A percentile compares a stretch with the other conserved stretches of the same genome.
phyloP scores from a whole-genome alignment of 2,329 filamentous ascomycete genomes.

The Fonsecaea monophora region DNA sequence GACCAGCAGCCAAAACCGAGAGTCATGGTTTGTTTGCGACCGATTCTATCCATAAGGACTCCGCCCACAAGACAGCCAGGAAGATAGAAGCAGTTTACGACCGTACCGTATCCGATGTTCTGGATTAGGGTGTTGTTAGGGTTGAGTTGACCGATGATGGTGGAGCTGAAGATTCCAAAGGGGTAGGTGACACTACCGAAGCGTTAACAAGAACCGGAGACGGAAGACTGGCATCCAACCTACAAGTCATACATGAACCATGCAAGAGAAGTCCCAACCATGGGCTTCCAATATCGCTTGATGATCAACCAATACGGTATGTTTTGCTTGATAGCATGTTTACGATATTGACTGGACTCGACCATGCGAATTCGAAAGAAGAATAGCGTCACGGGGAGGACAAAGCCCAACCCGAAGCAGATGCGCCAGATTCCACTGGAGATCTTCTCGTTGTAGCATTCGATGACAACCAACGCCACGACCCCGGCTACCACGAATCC shows the following conservation, averaged over 20 bases:
- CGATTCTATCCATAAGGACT: slow-evolving; percentile 57
- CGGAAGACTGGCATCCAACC: slow-evolving; percentile 44
- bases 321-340: slow-evolving; percentile 70
- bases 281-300: slow-evolving; percentile 70
- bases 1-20: slow-evolving; percentile 57
- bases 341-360: slow-evolving; percentile 78
- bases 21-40: slow-evolving; percentile 59
- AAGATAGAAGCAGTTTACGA: slow-evolving; percentile 61
- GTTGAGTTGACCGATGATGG: slow-evolving; percentile 56
- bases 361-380: slow-evolving; percentile 73
- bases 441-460: slow-evolving; percentile 66
- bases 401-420: slow-evolving; percentile 76
- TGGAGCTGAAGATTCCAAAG: slow-evolving; percentile 62
- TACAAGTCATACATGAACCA: slow-evolving; percentile 63
- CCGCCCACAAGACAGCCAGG: slow-evolving; percentile 58
- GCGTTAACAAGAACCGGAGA: slow-evolving; percentile 40
- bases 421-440: slow-evolving; percentile 80
- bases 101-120: slow-evolving; percentile 54
- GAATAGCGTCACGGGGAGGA: slow-evolving; percentile 76
- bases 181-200: slow-evolving; percentile 42
- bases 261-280: slow-evolving; percentile 57
- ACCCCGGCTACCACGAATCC: slow-evolving; percentile 84
- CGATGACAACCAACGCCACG: slow-evolving; percentile 70
- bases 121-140: slow-evolving; percentile 49
- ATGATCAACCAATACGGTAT: slow-evolving; percentile 60